Conservation (phyloP, 148 eudicot species). For the Polygonum maritimum region DNA sequence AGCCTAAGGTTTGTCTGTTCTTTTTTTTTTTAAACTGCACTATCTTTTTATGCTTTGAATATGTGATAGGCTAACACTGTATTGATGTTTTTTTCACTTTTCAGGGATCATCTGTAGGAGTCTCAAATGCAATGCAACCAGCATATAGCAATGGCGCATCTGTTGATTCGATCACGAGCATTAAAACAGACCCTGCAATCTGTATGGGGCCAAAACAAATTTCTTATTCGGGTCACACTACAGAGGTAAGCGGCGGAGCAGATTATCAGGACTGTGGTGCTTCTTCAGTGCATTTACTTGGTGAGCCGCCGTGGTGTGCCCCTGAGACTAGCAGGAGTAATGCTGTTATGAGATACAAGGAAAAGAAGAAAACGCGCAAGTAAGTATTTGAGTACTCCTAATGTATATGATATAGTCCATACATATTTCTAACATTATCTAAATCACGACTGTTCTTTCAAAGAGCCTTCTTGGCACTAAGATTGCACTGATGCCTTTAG, state of each 20-base stretch:
- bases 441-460: too few species aligned
- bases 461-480: too few species aligned
- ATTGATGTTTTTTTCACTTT: background rate
- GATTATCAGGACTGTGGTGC: constrained; percentile 94
- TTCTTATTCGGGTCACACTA: constrained; percentile 66
- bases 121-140: constrained; percentile 25
- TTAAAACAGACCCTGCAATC: constrained; percentile 55
- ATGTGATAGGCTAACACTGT: background rate
- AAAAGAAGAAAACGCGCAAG: constrained; percentile 88
- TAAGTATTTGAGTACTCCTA: constrained; percentile 21
- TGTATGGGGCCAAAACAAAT: constrained; percentile 40
- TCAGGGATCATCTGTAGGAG: constrained; percentile 29
- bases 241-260: constrained; percentile 64
- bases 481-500: too few species aligned
- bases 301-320: constrained; percentile 77
- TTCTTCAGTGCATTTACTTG: constrained; percentile 60
- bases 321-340: constrained; percentile 53
- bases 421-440: background rate
- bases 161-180: constrained; percentile 44
- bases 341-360: constrained; percentile 94
- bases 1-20: constrained; percentile 24
- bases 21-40: background rate
- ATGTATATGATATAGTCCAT: background rate
- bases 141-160: constrained; percentile 53
- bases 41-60: background rate